Evolutionary conservation across 2,329 filamentous ascomycete species (phyloP).

Genomic region (Phialemoniopsis sp.): DNA sequence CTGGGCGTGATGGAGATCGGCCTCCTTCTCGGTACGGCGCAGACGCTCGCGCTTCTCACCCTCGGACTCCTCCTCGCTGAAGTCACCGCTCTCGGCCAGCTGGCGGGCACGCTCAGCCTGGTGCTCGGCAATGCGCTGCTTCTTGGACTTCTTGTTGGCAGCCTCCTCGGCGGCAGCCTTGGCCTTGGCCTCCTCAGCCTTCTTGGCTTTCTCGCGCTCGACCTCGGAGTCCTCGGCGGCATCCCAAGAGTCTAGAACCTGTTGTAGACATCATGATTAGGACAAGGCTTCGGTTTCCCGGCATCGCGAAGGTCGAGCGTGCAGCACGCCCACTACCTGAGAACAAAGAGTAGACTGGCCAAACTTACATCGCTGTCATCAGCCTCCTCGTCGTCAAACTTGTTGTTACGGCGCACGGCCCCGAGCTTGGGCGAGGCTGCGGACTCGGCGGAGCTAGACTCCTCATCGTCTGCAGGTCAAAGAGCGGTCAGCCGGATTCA

Average conservation of each 20-base stretch:
- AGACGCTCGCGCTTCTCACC: conserved; percentile 70
- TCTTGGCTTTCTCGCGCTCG: conserved; percentile 91
- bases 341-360: background rate
- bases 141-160: conserved; percentile 86
- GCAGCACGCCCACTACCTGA: background rate
- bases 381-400: conserved; percentile 91
- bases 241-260: conserved; percentile 97
- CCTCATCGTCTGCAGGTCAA: conserved; percentile 2
- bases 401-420: conserved; percentile 42
- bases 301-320: conserved; percentile 5
- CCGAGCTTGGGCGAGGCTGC: conserved; percentile 12
- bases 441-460: too few species aligned
- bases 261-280: background rate
- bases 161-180: conserved; percentile 86
- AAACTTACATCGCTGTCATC: conserved; percentile 70
- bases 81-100: conserved; percentile 46
- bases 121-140: conserved; percentile 79
- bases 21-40: conserved; percentile 76
- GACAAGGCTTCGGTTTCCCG: background rate
- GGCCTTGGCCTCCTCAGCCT: conserved; percentile 79
- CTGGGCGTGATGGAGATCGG: conserved; percentile 83
- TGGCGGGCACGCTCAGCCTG: conserved; percentile 55
- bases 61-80: conserved; percentile 68
- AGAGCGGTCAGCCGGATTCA: conserved; percentile 15
- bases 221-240: conserved; percentile 94